Base-by-base conservation (phyloP, 176 grass and related monocot species). In the Phoenix dactylifera region DNA sequence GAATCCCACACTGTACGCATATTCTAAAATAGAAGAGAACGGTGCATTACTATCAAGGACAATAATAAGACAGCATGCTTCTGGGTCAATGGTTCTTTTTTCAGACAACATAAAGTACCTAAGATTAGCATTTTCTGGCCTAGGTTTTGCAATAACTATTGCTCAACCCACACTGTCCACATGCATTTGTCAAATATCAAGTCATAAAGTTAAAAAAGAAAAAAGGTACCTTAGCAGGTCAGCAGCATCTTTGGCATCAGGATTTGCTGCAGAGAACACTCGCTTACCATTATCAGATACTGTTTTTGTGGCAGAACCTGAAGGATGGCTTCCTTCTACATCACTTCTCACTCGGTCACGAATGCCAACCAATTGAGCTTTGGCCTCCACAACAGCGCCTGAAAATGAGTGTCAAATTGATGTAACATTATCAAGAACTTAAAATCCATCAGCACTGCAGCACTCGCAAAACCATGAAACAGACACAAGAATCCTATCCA, bases 1-100 rank as follows among this genome's bases (percentile, higher is more conserved):
- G 93, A 58, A 97, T 64, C 54, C 93, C 93, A 59, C 93, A 97
- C 32, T 83, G 84, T 32, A 97, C 69, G 58, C 93, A 92, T 81
- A 97, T 80, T 28, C 93, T 91, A 50, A 74, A 29, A 68, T 28
- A 29, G 1, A 51, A 59, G 44, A 53, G 1, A n/a, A n/a, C 10
- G 12, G 10, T 44, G 35, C 35, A 44, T 12, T 12, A 44, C 12
- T 10, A 2, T 1, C 9, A 44, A 10, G 35, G 35, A 44, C 35
- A 44, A 44, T 14, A 12, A 44, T 3, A 14, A 44, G 35, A 44
- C 12, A 44, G 35, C 7, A 44, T 9, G 35, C 4, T 30, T 29
- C 6, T 30, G 28, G 28, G 28, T 28, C 26, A 28, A 5, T 28
- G 26, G 26, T 20, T 20, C 20, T 20, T 20, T 20, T 20, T 20